Conservation (phyloP, 2,329 filamentous ascomycete species). For the Pseudogymnoascus sp. region DNA sequence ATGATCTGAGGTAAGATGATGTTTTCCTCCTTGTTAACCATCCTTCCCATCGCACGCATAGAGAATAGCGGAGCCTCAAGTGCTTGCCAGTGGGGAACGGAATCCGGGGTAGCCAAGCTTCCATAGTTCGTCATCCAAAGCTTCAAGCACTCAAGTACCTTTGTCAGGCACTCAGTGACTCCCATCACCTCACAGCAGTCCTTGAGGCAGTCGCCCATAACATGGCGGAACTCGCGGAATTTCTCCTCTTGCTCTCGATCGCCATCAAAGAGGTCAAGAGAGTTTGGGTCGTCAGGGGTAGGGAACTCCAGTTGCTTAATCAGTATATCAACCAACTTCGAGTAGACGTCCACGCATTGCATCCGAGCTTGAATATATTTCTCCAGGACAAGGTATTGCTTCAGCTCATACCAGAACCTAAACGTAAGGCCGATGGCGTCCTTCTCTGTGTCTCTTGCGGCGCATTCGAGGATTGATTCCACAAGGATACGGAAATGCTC, state of each 20-base stretch:
- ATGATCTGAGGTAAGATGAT: slow-evolving; percentile 87
- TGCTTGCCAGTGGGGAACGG: slow-evolving; percentile 92
- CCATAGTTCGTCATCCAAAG: slow-evolving; percentile 81
- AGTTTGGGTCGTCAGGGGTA: slow-evolving; percentile 59
- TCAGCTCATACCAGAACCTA: slow-evolving; percentile 96
- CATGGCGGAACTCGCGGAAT: slow-evolving; percentile 91
- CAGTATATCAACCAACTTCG: slow-evolving; percentile 85
- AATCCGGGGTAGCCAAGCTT: slow-evolving; percentile 60
- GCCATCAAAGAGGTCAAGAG: slow-evolving; percentile 84
- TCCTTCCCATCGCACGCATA: slow-evolving; percentile 90
- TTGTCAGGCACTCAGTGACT: slow-evolving; percentile 80
- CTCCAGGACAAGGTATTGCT: slow-evolving; percentile 89
- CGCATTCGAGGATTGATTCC: slow-evolving; percentile 87
- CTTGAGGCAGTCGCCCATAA: slow-evolving; percentile 96
- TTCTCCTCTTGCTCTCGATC: slow-evolving; percentile 95
- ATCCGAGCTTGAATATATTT: slow-evolving; percentile 77
- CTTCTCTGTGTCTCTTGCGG: slow-evolving; percentile 74
- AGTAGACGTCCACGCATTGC: slow-evolving; percentile 72
- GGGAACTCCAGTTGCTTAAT: slow-evolving; percentile 87
- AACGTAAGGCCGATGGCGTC: slow-evolving; percentile 94
- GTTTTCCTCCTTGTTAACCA: slow-evolving; percentile 85
- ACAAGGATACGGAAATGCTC: slow-evolving; percentile 75
- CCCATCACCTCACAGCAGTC: slow-evolving; percentile 96
- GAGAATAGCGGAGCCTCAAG: slow-evolving; percentile 92
- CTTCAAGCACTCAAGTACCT: slow-evolving; percentile 80